These are phyloP conservation scores for Quaeritorhiza haematococci DNA, from an alignment of 371 early-diverging fungal species.

Conservation along the genomic window DNA sequence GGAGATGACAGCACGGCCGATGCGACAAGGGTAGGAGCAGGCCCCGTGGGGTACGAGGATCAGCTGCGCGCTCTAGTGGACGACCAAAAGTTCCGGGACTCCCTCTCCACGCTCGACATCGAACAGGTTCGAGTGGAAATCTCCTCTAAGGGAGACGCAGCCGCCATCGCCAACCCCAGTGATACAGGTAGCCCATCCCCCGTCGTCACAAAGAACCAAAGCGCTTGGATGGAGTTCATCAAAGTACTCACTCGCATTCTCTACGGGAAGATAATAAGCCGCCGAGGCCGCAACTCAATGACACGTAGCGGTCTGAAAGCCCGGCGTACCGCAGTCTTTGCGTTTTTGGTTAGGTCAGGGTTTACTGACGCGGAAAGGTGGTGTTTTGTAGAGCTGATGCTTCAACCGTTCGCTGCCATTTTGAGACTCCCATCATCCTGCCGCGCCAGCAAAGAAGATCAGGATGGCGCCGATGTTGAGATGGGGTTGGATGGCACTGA, in stretches of 20 bases:
- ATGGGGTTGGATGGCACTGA: slow-evolving; percentile 5
- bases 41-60: slow-evolving; percentile 66
- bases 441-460: slow-evolving; percentile 11
- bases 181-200: neutral
- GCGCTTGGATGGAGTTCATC: slow-evolving; percentile 57
- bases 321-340: slow-evolving; percentile 73
- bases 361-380: slow-evolving; percentile 61
- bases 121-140: slow-evolving; percentile 57
- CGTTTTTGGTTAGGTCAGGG: slow-evolving; percentile 62
- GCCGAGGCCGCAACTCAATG: slow-evolving; percentile 59
- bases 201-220: no score
- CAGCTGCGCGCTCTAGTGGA: slow-evolving; percentile 69
- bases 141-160: slow-evolving; percentile 42
- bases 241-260: slow-evolving; percentile 76
- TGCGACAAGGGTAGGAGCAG: no score
- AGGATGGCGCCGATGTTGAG: slow-evolving; percentile 5
- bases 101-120: slow-evolving; percentile 68
- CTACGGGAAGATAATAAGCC: slow-evolving; percentile 80
- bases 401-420: slow-evolving; percentile 63
- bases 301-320: slow-evolving; percentile 57
- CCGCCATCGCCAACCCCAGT: slow-evolving; percentile 17
- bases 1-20: no score
- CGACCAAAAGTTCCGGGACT: slow-evolving; percentile 86
- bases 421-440: no score
- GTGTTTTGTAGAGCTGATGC: slow-evolving; percentile 70